Percentiles rank a stretch among this genome's conserved stretches.
phyloP scores from a whole-genome alignment of 1,284 basidiomycete genomes.

The Amylostereum chailletii region DNA sequence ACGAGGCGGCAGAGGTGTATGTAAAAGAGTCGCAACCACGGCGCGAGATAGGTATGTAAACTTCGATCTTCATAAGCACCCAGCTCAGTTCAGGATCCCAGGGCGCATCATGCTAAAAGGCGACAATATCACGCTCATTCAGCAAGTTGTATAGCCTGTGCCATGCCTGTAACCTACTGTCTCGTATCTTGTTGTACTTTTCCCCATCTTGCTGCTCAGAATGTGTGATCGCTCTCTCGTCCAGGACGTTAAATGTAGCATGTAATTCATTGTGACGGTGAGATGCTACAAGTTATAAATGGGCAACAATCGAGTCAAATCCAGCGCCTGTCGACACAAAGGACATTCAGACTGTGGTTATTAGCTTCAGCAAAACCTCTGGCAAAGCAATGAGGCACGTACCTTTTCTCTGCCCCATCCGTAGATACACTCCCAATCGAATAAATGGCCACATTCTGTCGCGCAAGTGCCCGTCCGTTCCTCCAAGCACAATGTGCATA shows the following conservation, averaged over 20 bases:
- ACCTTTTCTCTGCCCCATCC: slow-evolving; percentile 88
- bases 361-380: not conserved
- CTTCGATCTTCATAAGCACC: slow-evolving; percentile 1
- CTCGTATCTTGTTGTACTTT: slow-evolving; percentile 8
- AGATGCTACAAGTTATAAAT: slow-evolving; percentile 69
- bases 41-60: slow-evolving; percentile 62
- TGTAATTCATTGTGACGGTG: not conserved
- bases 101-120: slow-evolving; percentile 92
- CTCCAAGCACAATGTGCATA: slow-evolving; percentile 83
- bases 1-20: slow-evolving; percentile 91
- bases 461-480: slow-evolving; percentile 73
- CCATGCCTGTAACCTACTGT: slow-evolving; percentile 1
- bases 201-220: not conserved
- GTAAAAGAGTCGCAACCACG: slow-evolving; percentile 82
- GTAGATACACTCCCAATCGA: slow-evolving; percentile 90
- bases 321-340: slow-evolving; percentile 74
- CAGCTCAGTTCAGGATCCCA: slow-evolving; percentile 22
- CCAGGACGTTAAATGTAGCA: slow-evolving; percentile 7
- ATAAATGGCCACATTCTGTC: slow-evolving; percentile 91
- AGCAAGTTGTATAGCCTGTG: slow-evolving; percentile 44
- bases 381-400: slow-evolving; percentile 9
- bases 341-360: slow-evolving; percentile 71
- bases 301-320: slow-evolving; percentile 66
- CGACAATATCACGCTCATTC: slow-evolving; percentile 94
- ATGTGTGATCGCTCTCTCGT: slow-evolving; percentile 1